phyloP scores from a whole-genome alignment of 495 filamentous ascomycete species.

The Friedmanniomyces endolithicus region DNA sequence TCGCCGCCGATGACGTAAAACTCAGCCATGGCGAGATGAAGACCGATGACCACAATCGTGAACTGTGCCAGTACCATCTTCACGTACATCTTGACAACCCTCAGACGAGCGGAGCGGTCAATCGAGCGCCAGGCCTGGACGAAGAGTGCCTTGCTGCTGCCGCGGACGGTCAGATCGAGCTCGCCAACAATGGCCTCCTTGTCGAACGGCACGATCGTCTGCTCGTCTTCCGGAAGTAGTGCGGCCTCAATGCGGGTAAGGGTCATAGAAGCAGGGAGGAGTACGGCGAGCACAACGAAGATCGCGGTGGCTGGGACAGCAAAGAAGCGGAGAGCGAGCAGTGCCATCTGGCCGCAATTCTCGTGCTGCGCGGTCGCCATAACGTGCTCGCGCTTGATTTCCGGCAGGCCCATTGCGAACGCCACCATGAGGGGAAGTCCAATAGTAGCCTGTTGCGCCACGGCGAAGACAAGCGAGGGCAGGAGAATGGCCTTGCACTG shows the following conservation, averaged over 20 bases:
- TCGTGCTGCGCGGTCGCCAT: conserved; percentile 20
- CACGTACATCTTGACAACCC: conserved; percentile 53
- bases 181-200: conserved; percentile 49
- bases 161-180: conserved; percentile 25
- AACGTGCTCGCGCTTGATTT: conserved; percentile 14
- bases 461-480: conserved; percentile 36
- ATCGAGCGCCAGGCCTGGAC: conserved; percentile 62
- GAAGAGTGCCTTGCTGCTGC: conserved; percentile 54
- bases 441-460: conserved; percentile 29
- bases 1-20: conserved; percentile 18
- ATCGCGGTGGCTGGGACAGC: conserved; percentile 29
- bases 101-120: conserved; percentile 48
- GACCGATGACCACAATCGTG: conserved; percentile 31
- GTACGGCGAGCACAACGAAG: conserved; percentile 36
- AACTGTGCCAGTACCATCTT: conserved; percentile 49
- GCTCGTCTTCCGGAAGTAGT: conserved; percentile 53
- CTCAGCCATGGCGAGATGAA: conserved; percentile 7
- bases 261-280: conserved; percentile 50
- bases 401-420: conserved; percentile 17
- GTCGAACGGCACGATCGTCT: conserved; percentile 68
- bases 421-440: conserved; percentile 21
- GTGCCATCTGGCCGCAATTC: conserved; percentile 13
- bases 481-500: conserved; percentile 41
- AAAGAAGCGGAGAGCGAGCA: conserved; percentile 27
- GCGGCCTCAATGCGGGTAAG: conserved; percentile 60